Evolutionary conservation across 1,139 yeast genomes (phyloP).

Genomic region (Zygotorulaspora mrakii): DNA sequence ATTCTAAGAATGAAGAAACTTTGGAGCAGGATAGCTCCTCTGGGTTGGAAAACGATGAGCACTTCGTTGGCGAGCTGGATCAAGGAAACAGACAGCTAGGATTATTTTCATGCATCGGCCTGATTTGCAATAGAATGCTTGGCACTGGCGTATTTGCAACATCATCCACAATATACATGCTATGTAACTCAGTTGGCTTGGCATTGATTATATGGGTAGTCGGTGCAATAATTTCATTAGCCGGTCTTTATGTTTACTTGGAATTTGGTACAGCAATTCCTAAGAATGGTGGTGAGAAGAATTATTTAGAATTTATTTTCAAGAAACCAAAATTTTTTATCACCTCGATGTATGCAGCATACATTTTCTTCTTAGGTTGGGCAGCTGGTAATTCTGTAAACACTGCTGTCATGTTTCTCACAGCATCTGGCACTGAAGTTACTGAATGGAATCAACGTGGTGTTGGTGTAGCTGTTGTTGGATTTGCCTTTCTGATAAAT

Average conservation of each 20-base stretch:
- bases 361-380: slow-evolving; percentile 77
- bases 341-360: slow-evolving; percentile 72
- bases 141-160: slow-evolving; percentile 89
- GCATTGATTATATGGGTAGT: slow-evolving; percentile 71
- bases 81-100: slow-evolving; percentile 58
- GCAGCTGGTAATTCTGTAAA: slow-evolving; percentile 57
- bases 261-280: slow-evolving; percentile 85
- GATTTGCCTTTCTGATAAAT: slow-evolving; percentile 67
- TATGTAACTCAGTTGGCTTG: slow-evolving; percentile 70
- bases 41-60: slow-evolving; percentile 28
- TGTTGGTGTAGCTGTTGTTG: slow-evolving; percentile 68
- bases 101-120: slow-evolving; percentile 59
- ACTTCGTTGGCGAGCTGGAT: slow-evolving; percentile 43
- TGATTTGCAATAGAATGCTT: slow-evolving; percentile 74
- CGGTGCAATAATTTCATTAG: slow-evolving; percentile 68
- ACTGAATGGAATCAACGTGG: slow-evolving; percentile 75
- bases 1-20: not conserved
- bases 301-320: slow-evolving; percentile 71
- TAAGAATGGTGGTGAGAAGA: slow-evolving; percentile 85
- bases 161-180: slow-evolving; percentile 67
- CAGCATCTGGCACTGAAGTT: slow-evolving; percentile 66
- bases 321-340: slow-evolving; percentile 64
- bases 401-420: slow-evolving; percentile 42
- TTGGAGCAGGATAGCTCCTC: slow-evolving; percentile 22
- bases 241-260: slow-evolving; percentile 74